These are phyloP conservation scores for Diaporthe aspalathi DNA, from an alignment of 2,329 filamentous ascomycete genomes.

Conservation along the genomic window DNA sequence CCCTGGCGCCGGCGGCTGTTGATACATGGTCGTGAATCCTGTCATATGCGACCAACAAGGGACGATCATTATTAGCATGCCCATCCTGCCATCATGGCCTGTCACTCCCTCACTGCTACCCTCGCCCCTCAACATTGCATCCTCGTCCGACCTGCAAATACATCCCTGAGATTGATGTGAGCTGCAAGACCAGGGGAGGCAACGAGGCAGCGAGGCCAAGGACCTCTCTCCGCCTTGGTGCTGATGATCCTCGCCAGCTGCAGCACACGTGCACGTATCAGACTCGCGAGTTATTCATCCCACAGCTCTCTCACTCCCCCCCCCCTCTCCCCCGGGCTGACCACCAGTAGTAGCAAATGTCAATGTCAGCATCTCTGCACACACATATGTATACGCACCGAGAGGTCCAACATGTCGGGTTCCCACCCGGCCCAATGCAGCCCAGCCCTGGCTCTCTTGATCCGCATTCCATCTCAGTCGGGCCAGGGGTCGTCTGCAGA, in stretches of 20 bases:
- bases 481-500: constrained; percentile 16
- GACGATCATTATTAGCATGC: constrained; percentile 7
- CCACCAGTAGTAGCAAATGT: constrained; percentile 28
- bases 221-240: too few relatives aligned
- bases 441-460: constrained; percentile 20
- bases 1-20: constrained; percentile 39
- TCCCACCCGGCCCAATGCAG: constrained; percentile 23
- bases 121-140: too few relatives aligned
- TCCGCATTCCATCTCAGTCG: constrained; percentile 18
- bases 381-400: too few relatives aligned
- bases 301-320: too few relatives aligned
- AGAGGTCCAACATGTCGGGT: constrained; percentile 22
- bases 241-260: too few relatives aligned
- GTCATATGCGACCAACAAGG: too few relatives aligned
- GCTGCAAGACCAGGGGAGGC: too few relatives aligned
- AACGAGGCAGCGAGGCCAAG: too few relatives aligned
- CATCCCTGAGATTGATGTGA: too few relatives aligned
- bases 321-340: constrained; percentile 18
- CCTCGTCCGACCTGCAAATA: too few relatives aligned
- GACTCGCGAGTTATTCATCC: neutral
- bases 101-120: too few relatives aligned
- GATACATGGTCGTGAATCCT: constrained; percentile 31
- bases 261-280: neutral
- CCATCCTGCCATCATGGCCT: neutral
- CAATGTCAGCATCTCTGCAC: too few relatives aligned